Percentiles rank a stretch among this genome's conserved stretches.
These are phyloP conservation scores for Neofusicoccum kwambonambiense DNA, from an alignment of 2,329 filamentous ascomycete species.

Conservation along the genomic window DNA sequence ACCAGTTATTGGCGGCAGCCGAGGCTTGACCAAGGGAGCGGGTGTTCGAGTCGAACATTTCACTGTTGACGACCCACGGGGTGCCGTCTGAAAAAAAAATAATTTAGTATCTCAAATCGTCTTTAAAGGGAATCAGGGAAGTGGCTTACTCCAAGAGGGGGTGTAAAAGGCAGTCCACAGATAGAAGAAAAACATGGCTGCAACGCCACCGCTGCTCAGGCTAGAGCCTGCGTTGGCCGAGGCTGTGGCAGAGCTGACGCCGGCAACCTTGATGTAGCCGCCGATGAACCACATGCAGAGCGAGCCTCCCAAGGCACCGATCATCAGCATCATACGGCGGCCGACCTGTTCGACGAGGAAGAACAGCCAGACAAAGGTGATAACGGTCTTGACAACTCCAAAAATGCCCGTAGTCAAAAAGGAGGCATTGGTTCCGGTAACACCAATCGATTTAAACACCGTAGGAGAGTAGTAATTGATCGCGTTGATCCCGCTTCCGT, in stretches of 20 bases:
- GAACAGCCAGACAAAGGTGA: conserved; percentile 69
- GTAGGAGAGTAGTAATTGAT: conserved; percentile 50
- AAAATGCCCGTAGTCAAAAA: conserved; percentile 73
- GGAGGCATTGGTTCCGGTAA: conserved; percentile 58
- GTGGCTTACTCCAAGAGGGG: conserved; percentile 38
- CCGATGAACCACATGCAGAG: conserved; percentile 66
- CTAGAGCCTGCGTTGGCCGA: conserved; percentile 29
- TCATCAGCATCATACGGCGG: conserved; percentile 62
- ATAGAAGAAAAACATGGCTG: conserved; percentile 71
- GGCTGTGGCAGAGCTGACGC: conserved; percentile 36
- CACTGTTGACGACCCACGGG: conserved; percentile 64
- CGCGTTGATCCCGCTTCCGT: conserved; percentile 56
- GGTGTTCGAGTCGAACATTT: conserved; percentile 73
- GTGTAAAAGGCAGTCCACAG: conserved; percentile 73
- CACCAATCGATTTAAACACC: conserved; percentile 65
- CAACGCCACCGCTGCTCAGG: conserved; percentile 53
- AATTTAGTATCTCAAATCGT: conserved; percentile 62
- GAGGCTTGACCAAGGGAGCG: conserved; percentile 69
- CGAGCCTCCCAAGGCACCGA: conserved; percentile 62
- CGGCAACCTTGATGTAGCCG: conserved; percentile 54
- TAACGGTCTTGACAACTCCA: conserved; percentile 69
- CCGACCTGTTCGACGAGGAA: conserved; percentile 66
- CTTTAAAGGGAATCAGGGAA: conserved; percentile 29
- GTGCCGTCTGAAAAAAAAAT: conserved; percentile 51
- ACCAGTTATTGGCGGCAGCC: conserved; percentile 71